A percentile compares a stretch with the other conserved stretches of the same genome.
These are phyloP conservation scores for Colletotrichum karsti DNA, from an alignment of 2,329 filamentous ascomycete species.

Conservation along the genomic window DNA sequence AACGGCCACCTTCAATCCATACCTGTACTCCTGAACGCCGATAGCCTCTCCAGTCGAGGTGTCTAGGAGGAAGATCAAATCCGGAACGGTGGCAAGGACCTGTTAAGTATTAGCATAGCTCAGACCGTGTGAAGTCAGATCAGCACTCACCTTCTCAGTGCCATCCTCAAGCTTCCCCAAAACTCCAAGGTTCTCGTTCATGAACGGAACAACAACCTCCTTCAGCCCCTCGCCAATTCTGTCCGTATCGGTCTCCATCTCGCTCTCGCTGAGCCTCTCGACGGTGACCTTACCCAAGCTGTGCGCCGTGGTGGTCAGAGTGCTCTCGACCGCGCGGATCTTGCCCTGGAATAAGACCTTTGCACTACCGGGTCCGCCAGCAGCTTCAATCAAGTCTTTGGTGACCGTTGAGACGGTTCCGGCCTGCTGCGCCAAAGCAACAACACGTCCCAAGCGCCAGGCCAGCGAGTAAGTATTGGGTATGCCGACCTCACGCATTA, in stretches of 20 bases:
- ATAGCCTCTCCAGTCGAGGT: constrained; percentile 44
- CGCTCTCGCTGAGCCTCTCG: constrained; percentile 48
- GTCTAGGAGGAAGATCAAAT: constrained; percentile 49
- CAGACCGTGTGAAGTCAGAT: neutral
- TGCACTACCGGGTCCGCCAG: constrained; percentile 40
- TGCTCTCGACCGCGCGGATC: constrained; percentile 42
- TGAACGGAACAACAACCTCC: constrained; percentile 29
- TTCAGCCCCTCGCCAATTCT: constrained; percentile 36
- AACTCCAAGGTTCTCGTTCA: constrained; percentile 31
- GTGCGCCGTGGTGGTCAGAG: constrained; percentile 53
- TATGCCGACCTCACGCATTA: constrained; percentile 42
- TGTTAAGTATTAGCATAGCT: neutral
- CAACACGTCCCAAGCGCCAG: constrained; percentile 58
- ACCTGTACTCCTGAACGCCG: constrained; percentile 46
- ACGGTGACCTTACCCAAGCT: constrained; percentile 49
- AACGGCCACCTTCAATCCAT: constrained; percentile 35
- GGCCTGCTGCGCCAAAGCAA: constrained; percentile 52
- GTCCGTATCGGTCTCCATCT: constrained; percentile 37
- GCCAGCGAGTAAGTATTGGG: constrained; percentile 46
- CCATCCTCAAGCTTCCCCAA: constrained; percentile 30
- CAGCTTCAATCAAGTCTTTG: constrained; percentile 45
- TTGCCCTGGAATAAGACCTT: constrained; percentile 37
- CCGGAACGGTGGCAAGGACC: constrained; percentile 48
- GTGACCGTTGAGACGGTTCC: constrained; percentile 51
- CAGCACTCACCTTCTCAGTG: constrained; percentile 30